phyloP scores from a whole-genome alignment of 805 yeast species.

The Metschnikowia dekortorum region DNA sequence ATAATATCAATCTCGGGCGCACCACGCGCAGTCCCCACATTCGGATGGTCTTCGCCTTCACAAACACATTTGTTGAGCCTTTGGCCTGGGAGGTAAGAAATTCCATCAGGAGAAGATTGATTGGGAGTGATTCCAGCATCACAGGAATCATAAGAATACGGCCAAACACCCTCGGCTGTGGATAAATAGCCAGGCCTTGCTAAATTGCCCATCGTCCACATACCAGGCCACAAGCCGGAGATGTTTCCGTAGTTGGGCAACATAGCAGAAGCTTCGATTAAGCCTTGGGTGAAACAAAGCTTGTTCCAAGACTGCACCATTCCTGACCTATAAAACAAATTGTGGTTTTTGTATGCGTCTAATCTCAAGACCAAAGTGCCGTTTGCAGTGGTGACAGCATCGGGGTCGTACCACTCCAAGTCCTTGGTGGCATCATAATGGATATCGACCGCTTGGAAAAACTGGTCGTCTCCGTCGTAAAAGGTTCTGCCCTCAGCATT shows the following conservation, averaged over 20 bases:
- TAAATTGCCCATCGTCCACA: slow-evolving; percentile 37
- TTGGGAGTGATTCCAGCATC: slow-evolving; percentile 37
- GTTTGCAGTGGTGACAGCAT: slow-evolving; percentile 37
- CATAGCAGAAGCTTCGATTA: slow-evolving; percentile 26
- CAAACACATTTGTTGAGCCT: slow-evolving; percentile 31
- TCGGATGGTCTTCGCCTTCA: slow-evolving; percentile 35
- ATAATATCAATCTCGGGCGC: slow-evolving; percentile 31
- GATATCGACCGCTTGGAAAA: slow-evolving; percentile 37
- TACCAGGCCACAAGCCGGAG: slow-evolving; percentile 37
- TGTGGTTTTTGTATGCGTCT: slow-evolving; percentile 37
- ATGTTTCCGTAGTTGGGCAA: slow-evolving; percentile 30
- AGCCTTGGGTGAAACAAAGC: slow-evolving; percentile 33
- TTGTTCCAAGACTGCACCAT: slow-evolving; percentile 40
- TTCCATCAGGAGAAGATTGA: slow-evolving; percentile 37
- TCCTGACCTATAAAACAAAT: slow-evolving; percentile 35
- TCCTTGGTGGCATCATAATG: slow-evolving; percentile 41
- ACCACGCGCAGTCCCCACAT: slow-evolving; percentile 33
- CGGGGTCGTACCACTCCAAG: slow-evolving; percentile 44
- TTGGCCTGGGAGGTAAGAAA: slow-evolving; percentile 37
- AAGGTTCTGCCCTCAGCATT: slow-evolving; percentile 42
- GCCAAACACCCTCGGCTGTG: slow-evolving; percentile 37
- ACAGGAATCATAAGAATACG: slow-evolving; percentile 34
- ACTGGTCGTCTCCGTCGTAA: slow-evolving; percentile 43
- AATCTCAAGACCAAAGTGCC: slow-evolving; percentile 33
- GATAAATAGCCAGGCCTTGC: slow-evolving; percentile 36